phyloP scores from a whole-genome alignment of 495 filamentous ascomycete species.

The Penicillium taxi region DNA sequence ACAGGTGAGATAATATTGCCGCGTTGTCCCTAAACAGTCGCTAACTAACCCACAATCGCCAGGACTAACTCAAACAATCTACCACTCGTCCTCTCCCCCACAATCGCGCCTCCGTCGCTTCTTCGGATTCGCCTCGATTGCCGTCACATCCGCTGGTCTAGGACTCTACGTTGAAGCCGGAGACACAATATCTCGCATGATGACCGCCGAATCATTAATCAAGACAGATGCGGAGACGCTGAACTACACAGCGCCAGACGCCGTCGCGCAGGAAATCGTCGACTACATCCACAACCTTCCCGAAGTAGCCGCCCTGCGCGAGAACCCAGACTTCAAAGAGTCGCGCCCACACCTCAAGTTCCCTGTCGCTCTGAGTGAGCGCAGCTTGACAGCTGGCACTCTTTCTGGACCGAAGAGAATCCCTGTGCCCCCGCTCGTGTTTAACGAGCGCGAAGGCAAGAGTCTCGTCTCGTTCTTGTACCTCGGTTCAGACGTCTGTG shows the following conservation, averaged over 20 bases:
- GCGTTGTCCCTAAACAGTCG: too few relatives aligned
- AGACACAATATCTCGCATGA: slow-evolving; percentile 25
- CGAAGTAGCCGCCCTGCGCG: slow-evolving; percentile 55
- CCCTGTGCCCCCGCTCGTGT: slow-evolving; percentile 74
- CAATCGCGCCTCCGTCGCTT: slow-evolving; percentile 32
- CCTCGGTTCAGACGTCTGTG: slow-evolving; percentile 75
- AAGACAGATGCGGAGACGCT: slow-evolving; percentile 69
- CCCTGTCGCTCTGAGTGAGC: slow-evolving; percentile 52
- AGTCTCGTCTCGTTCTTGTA: slow-evolving; percentile 67
- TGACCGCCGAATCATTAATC: slow-evolving; percentile 38
- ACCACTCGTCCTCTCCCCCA: slow-evolving; percentile 7
- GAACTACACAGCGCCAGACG: slow-evolving; percentile 55
- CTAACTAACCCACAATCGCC: background rate
- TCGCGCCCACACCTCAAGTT: slow-evolving; percentile 83
- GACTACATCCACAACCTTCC: slow-evolving; percentile 68
- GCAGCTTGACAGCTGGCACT: slow-evolving; percentile 77
- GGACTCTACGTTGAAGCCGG: slow-evolving; percentile 24
- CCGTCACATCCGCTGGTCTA: slow-evolving; percentile 27
- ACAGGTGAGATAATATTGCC: too few relatives aligned
- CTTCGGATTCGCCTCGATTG: slow-evolving; percentile 33
- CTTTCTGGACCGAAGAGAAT: slow-evolving; percentile 69
- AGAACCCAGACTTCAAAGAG: slow-evolving; percentile 60
- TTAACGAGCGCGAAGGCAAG: slow-evolving; percentile 63
- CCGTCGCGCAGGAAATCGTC: slow-evolving; percentile 55
- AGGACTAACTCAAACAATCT: background rate